phyloP scores from a whole-genome alignment of 345 rosid genomes.

The Raphanus sativus region DNA sequence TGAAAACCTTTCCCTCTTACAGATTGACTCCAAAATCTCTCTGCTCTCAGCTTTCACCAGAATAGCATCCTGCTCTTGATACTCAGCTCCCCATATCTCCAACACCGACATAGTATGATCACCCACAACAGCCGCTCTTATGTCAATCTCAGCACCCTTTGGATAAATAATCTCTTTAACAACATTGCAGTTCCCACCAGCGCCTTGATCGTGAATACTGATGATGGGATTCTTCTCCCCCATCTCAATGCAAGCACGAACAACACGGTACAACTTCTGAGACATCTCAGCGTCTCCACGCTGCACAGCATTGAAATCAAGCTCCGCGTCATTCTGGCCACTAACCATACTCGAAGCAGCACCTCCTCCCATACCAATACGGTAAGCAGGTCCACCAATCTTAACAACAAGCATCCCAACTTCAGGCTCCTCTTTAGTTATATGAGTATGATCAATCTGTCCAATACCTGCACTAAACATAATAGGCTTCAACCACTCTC shows the following conservation, averaged over 20 bases:
- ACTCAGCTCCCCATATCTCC: constrained; percentile 99
- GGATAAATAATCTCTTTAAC: constrained; percentile 94
- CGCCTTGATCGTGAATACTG: constrained; percentile 97
- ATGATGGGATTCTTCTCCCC: constrained; percentile 87
- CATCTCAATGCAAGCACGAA: constrained; percentile 91
- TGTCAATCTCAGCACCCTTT: constrained; percentile 84
- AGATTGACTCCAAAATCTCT: constrained; percentile 60
- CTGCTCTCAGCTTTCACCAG: constrained; percentile 85
- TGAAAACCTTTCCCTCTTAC: constrained; percentile 87
- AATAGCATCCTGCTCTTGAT: constrained; percentile 98
- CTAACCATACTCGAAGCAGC: constrained; percentile 98
- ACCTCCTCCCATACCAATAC: constrained; percentile 99
- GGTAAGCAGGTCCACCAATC: constrained; percentile 98
- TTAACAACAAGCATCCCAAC: constrained; percentile 91
- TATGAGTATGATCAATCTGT: constrained; percentile 85
- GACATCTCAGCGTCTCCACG: constrained; percentile 99
- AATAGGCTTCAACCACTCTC: constrained; percentile 97
- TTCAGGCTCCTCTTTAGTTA: constrained; percentile 82
- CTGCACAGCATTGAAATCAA: constrained; percentile 96
- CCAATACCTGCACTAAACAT: constrained; percentile 97
- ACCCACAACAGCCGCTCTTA: constrained; percentile 76
- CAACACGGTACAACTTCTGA: constrained; percentile 84
- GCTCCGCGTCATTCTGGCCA: constrained; percentile 96
- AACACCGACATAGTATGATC: constrained; percentile 92
- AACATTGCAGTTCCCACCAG: constrained; percentile 96